These are phyloP conservation scores for Perkinsela sp. DNA, from an alignment of 208 protist genomes.

Conservation along the genomic window DNA sequence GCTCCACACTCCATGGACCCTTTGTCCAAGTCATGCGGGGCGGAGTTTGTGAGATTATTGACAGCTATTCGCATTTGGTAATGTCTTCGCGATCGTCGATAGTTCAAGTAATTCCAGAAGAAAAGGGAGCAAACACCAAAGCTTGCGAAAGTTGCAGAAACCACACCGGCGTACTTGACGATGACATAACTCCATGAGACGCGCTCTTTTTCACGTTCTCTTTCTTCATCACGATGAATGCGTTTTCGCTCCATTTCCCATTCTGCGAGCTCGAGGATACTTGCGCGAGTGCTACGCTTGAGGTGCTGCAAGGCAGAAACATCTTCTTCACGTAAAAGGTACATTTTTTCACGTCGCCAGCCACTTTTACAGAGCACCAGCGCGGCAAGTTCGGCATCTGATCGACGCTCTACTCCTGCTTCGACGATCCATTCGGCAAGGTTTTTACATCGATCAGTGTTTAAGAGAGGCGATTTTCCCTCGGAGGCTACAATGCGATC, in stretches of 20 bases:
- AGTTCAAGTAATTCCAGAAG: conserved; percentile 62
- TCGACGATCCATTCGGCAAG: conserved; percentile 25
- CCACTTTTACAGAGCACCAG: conserved; percentile 39
- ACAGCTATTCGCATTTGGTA: conserved; percentile 16
- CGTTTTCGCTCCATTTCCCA: conserved; percentile 54
- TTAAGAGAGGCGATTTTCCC: conserved; percentile 4
- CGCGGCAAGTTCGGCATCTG: conserved; percentile 32
- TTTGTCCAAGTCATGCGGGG: neutral
- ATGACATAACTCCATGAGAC: conserved; percentile 30
- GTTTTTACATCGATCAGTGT: neutral
- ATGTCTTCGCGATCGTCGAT: conserved; percentile 33
- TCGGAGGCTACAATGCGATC: conserved; percentile 22
- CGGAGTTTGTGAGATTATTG: neutral
- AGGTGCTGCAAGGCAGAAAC: conserved; percentile 28
- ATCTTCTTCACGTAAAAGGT: conserved; percentile 33
- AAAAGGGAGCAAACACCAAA: conserved; percentile 34
- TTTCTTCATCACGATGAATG: conserved; percentile 36
- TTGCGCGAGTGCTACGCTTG: conserved; percentile 31
- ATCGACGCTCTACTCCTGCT: conserved; percentile 16
- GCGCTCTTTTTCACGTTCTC: conserved; percentile 48
- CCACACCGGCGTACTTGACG: conserved; percentile 48
- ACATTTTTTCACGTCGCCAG: conserved; percentile 40
- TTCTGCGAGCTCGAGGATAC: conserved; percentile 51
- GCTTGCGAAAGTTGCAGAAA: conserved; percentile 41
- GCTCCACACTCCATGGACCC: neutral